Evolutionary conservation across 108 stramenopile species (phyloP).

Genomic region (Mediolabrus comicus): DNA sequence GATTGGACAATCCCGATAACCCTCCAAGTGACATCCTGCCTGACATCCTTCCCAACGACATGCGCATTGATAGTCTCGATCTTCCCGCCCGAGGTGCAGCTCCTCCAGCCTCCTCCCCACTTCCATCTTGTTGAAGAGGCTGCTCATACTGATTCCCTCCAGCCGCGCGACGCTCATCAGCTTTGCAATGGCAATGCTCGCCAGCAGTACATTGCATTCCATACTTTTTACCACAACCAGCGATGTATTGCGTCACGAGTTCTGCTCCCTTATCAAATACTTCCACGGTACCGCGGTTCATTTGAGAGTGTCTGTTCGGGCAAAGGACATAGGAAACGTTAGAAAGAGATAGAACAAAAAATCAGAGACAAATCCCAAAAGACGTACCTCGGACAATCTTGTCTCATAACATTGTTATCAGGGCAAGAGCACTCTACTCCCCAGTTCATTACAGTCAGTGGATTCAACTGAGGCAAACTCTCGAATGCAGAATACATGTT

Average conservation of each 20-base stretch:
- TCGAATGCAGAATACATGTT: slow-evolving; percentile 19
- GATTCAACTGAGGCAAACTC: slow-evolving; percentile 20
- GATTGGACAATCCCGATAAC: slow-evolving; percentile 42
- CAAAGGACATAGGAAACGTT: neutral
- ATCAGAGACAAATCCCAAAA: neutral
- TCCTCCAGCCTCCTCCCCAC: neutral
- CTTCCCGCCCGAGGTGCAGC: neutral
- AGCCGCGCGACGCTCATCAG: neutral
- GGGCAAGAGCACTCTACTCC: slow-evolving; percentile 72
- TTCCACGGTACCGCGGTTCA: slow-evolving; percentile 66
- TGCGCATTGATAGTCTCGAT: slow-evolving; percentile 19
- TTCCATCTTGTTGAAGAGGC: slow-evolving; percentile 17
- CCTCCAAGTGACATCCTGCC: slow-evolving; percentile 2
- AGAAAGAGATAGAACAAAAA: neutral
- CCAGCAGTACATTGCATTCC: slow-evolving; percentile 63
- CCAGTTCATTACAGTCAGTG: slow-evolving; percentile 78
- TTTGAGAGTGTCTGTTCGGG: slow-evolving; percentile 74
- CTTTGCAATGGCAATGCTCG: slow-evolving; percentile 49
- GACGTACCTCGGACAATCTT: slow-evolving; percentile 78
- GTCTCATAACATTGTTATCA: slow-evolving; percentile 75
- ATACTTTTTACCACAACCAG: slow-evolving; percentile 56
- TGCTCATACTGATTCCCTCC: slow-evolving; percentile 16
- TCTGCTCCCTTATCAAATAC: slow-evolving; percentile 63
- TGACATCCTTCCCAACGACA: slow-evolving; percentile 33
- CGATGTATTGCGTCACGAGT: slow-evolving; percentile 54